A percentile compares a stretch with the other conserved stretches of the same genome.
phyloP scores from a whole-genome alignment of 805 yeast genomes.

The Brettanomyces naardenensis region DNA sequence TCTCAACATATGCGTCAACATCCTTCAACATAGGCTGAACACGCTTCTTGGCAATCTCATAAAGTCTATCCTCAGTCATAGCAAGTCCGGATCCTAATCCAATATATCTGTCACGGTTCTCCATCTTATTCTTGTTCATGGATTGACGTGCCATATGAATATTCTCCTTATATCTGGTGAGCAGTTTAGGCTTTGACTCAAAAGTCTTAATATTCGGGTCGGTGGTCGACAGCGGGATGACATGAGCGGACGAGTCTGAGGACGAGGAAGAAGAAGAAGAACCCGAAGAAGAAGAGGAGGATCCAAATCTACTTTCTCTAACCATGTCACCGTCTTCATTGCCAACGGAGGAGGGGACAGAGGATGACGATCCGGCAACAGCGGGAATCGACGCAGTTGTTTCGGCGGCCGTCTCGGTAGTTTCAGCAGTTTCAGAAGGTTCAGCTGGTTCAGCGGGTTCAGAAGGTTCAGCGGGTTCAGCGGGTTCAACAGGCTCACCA shows the following conservation, averaged over 20 bases:
- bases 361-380: no score
- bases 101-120: conserved; percentile 40
- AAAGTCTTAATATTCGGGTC: conserved; percentile 29
- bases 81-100: conserved; percentile 47
- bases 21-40: conserved; percentile 46
- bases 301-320: not conserved
- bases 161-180: conserved; percentile 40
- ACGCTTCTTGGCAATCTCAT: conserved; percentile 46
- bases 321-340: not conserved
- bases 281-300: not conserved
- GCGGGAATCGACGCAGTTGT: no score
- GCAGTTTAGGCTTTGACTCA: conserved; percentile 39
- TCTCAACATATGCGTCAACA: conserved; percentile 42
- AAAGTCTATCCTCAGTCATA: conserved; percentile 42
- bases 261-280: not conserved
- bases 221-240: conserved; percentile 20
- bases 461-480: conserved; percentile 19
- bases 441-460: no score
- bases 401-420: no score
- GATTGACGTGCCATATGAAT: conserved; percentile 40
- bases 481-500: conserved; percentile 31
- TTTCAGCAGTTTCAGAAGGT: no score
- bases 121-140: conserved; percentile 32
- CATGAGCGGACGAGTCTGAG: not conserved
- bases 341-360: no score